Conservation (phyloP, 164 flowering plant species). For the Nymphaea colorata region DNA sequence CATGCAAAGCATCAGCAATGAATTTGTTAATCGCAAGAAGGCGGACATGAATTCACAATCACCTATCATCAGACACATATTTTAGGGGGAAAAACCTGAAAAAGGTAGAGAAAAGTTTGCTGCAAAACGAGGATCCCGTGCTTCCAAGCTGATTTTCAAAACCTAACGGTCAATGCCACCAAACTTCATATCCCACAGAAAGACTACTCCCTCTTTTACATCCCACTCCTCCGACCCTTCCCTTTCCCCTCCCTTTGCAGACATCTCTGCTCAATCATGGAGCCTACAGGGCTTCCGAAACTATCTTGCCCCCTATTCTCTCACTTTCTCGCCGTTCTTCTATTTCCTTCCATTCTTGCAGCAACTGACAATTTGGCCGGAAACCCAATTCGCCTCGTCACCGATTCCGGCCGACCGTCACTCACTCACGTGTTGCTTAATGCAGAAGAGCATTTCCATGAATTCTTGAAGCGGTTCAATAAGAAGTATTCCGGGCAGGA, state of each 20-base stretch:
- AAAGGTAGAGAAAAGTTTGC: no score
- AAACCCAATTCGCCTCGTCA: no score
- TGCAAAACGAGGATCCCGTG: no score
- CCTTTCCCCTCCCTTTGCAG: neutral
- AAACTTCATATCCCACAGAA: neutral
- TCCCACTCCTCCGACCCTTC: neutral
- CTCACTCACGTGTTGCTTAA: slow-evolving; percentile 8
- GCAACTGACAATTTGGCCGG: neutral
- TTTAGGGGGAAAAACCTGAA: no score
- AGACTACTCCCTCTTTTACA: neutral
- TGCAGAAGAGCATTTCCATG: slow-evolving; percentile 31
- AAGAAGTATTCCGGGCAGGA: slow-evolving; percentile 44
- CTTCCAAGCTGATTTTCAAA: neutral
- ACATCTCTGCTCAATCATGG: neutral
- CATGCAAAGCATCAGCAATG: no score
- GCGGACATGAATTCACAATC: no score
- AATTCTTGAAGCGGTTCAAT: slow-evolving; percentile 45
- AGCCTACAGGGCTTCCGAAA: neutral
- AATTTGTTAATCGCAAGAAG: no score
- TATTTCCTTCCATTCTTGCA: neutral
- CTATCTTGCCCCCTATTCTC: neutral
- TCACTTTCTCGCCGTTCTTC: neutral
- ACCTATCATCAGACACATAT: no score
- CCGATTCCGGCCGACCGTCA: neutral
- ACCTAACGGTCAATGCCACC: neutral